phyloP scores from a whole-genome alignment of 2,329 filamentous ascomycete species.

The Fusarium temperatum region DNA sequence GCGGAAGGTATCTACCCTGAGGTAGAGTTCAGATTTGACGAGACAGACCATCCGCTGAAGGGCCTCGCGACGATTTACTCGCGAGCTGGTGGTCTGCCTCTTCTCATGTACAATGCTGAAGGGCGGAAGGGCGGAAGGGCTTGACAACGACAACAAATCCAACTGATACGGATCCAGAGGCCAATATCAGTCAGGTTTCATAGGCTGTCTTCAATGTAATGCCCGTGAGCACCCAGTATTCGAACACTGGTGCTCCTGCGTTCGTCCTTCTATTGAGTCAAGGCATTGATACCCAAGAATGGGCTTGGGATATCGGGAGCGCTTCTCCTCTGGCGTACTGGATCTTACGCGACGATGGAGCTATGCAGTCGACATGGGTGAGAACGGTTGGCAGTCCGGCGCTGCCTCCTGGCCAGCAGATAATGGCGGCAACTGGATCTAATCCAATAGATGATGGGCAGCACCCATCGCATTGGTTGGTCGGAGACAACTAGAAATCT shows the following conservation, averaged over 20 bases:
- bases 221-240: background rate
- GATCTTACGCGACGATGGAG: background rate
- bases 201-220: background rate
- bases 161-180: too few relatives aligned
- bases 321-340: background rate
- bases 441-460: background rate
- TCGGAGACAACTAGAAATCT: too few relatives aligned
- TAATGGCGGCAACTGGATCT: background rate
- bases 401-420: background rate
- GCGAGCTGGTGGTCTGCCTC: background rate
- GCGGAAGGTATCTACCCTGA: background rate
- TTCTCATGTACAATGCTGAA: accelerated
- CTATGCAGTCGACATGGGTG: background rate
- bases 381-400: accelerated
- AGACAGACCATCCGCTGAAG: accelerated
- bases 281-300: background rate
- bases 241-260: background rate
- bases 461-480: accelerated
- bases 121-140: background rate
- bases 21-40: background rate
- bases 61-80: background rate
- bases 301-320: background rate
- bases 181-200: too few relatives aligned
- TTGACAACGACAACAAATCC: background rate
- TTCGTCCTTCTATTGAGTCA: background rate